Conservation (phyloP, 2,329 filamentous ascomycete genomes). For the Diaporthe ampelina region DNA sequence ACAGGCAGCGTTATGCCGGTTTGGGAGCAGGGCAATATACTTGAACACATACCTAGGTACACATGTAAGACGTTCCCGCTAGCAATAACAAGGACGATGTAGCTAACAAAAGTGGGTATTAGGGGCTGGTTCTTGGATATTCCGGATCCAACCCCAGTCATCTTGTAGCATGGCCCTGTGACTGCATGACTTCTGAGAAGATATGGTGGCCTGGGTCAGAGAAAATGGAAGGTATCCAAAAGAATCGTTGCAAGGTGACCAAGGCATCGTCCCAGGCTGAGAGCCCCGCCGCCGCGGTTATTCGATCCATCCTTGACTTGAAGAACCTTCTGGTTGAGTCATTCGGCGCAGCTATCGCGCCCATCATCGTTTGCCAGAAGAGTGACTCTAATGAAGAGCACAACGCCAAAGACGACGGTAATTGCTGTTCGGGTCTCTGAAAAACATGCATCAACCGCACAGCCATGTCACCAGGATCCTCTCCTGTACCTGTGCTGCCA, state of each 20-base stretch:
- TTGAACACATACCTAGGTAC: too few species aligned
- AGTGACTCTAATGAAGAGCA: neutral
- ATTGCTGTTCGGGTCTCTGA: slow-evolving; percentile 1
- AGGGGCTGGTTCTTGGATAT: too few species aligned
- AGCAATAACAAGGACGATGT: too few species aligned
- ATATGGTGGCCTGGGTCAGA: neutral
- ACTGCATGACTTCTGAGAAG: neutral
- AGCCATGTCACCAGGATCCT: neutral
- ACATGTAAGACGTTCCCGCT: too few species aligned
- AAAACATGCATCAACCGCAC: slow-evolving; percentile 6
- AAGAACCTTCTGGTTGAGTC: neutral
- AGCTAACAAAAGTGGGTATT: too few species aligned
- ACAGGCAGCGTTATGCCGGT: too few species aligned
- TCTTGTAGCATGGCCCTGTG: neutral
- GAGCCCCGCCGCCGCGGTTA: neutral
- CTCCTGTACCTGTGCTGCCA: neutral
- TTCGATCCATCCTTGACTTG: neutral
- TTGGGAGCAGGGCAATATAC: too few species aligned
- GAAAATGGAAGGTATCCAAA: slow-evolving; percentile 18
- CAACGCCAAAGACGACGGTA: slow-evolving; percentile 1
- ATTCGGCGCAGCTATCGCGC: neutral
- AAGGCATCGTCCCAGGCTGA: neutral
- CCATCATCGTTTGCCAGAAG: slow-evolving; percentile 13
- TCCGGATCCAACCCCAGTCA: neutral
- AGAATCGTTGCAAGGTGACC: neutral